phyloP scores from a whole-genome alignment of 2,329 filamentous ascomycete genomes.

The Sphaerulina populicola region DNA sequence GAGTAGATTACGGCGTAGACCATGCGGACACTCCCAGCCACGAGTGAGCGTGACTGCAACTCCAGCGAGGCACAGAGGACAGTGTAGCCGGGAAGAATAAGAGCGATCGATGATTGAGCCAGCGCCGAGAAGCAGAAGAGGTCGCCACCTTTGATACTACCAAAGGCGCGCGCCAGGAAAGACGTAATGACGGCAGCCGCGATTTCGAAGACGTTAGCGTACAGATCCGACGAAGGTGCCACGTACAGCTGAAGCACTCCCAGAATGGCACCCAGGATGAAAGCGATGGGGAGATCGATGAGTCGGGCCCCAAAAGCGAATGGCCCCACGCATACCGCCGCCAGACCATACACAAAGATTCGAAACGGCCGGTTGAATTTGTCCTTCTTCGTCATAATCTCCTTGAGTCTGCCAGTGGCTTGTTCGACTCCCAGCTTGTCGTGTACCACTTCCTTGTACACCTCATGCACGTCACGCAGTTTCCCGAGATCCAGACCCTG shows the following conservation, averaged over 20 bases:
- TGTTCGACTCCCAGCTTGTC: constrained; percentile 66
- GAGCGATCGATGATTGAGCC: constrained; percentile 43
- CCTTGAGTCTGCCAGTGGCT: constrained; percentile 54
- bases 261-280: constrained; percentile 65
- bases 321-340: constrained; percentile 66
- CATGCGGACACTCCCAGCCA: constrained; percentile 46
- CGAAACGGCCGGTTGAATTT: constrained; percentile 45
- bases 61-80: constrained; percentile 45
- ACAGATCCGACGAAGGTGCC: constrained; percentile 64
- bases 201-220: constrained; percentile 48
- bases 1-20: constrained; percentile 48
- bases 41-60: constrained; percentile 42
- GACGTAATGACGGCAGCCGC: constrained; percentile 43
- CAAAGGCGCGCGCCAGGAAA: constrained; percentile 43
- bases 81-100: constrained; percentile 45
- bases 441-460: constrained; percentile 75
- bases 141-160: constrained; percentile 38
- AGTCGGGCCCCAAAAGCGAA: constrained; percentile 71
- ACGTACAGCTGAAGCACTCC: constrained; percentile 67
- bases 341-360: constrained; percentile 65
- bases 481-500: constrained; percentile 68
- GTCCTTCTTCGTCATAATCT: constrained; percentile 50
- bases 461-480: constrained; percentile 63
- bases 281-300: constrained; percentile 70
- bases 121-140: constrained; percentile 47